A percentile compares a stretch with the other conserved stretches of the same genome.
phyloP scores from a whole-genome alignment of 768 basidiomycete species.

The Mycena chlorophos region DNA sequence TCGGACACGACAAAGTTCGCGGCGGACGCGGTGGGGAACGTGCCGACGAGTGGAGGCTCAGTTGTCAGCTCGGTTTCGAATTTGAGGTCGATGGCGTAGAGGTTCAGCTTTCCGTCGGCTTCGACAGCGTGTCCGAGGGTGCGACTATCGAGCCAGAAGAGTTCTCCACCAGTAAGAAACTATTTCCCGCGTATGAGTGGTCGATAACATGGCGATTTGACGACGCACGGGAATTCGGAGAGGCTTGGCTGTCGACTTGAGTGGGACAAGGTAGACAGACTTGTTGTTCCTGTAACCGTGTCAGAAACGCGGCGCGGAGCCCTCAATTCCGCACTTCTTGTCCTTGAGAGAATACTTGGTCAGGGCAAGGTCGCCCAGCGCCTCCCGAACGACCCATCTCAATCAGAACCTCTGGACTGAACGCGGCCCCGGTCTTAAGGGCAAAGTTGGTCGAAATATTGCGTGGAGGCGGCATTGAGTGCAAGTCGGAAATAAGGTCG shows the following conservation, averaged over 20 bases:
- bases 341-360: slow-evolving; percentile 72
- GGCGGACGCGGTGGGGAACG: slow-evolving; percentile 66
- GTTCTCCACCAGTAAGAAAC: slow-evolving; percentile 68
- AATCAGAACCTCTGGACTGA: slow-evolving; percentile 73
- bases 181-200: slow-evolving; percentile 23
- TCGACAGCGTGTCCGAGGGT: slow-evolving; percentile 72
- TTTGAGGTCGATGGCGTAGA: slow-evolving; percentile 61
- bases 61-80: slow-evolving; percentile 41
- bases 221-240: slow-evolving; percentile 54
- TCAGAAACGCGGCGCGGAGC: background rate
- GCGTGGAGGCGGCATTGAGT: too few species aligned
- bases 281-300: slow-evolving; percentile 61
- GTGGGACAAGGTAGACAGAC: slow-evolving; percentile 60
- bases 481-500: too few species aligned
- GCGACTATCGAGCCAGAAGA: slow-evolving; percentile 74
- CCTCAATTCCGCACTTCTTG: slow-evolving; percentile 55
- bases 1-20: slow-evolving; percentile 65
- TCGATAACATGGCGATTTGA: background rate
- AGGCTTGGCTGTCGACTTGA: slow-evolving; percentile 51
- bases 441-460: slow-evolving; percentile 57
- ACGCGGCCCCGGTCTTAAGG: slow-evolving; percentile 58
- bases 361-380: slow-evolving; percentile 65
- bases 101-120: slow-evolving; percentile 51
- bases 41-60: slow-evolving; percentile 54
- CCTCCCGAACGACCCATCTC: slow-evolving; percentile 69